These are phyloP conservation scores for Eruca vesicaria DNA, from an alignment of 441 rosid genomes.

Conservation along the genomic window DNA sequence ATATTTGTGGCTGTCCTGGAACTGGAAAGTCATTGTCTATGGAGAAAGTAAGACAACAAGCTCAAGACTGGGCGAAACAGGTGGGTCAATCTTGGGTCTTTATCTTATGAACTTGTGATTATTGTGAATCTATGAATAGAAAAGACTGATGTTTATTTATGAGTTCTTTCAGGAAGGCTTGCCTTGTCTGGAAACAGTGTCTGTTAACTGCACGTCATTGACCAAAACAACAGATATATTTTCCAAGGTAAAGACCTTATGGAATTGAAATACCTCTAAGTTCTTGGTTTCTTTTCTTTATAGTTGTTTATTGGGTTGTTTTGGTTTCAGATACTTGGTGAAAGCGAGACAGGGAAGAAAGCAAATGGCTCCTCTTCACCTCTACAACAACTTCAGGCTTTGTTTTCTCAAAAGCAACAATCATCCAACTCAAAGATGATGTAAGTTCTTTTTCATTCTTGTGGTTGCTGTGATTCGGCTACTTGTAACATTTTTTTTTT, in stretches of 20 bases:
- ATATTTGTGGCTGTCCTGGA: slow-evolving; percentile 77
- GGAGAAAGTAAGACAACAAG: slow-evolving; percentile 52
- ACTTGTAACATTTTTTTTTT: too few species aligned
- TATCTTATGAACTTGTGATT: background rate
- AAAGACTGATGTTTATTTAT: background rate
- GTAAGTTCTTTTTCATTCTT: slow-evolving; percentile 27
- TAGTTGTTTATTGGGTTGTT: slow-evolving; percentile 20
- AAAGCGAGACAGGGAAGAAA: slow-evolving; percentile 36
- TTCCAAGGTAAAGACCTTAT: slow-evolving; percentile 52
- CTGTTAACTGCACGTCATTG: slow-evolving; percentile 65
- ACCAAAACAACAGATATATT: slow-evolving; percentile 64
- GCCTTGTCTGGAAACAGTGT: slow-evolving; percentile 46
- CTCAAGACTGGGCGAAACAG: slow-evolving; percentile 58
- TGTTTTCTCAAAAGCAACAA: slow-evolving; percentile 56
- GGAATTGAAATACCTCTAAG: background rate
- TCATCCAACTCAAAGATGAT: slow-evolving; percentile 47
- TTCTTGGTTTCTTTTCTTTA: background rate
- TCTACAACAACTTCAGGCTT: slow-evolving; percentile 53
- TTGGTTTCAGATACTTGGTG: slow-evolving; percentile 49
- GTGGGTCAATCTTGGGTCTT: slow-evolving; percentile 24
- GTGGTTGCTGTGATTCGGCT: background rate
- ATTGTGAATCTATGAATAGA: background rate
- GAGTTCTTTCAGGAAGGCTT: slow-evolving; percentile 44
- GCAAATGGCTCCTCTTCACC: slow-evolving; percentile 40
- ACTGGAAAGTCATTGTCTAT: slow-evolving; percentile 78